phyloP scores from a whole-genome alignment of 345 rosid genomes.

The Citrus glauca region DNA sequence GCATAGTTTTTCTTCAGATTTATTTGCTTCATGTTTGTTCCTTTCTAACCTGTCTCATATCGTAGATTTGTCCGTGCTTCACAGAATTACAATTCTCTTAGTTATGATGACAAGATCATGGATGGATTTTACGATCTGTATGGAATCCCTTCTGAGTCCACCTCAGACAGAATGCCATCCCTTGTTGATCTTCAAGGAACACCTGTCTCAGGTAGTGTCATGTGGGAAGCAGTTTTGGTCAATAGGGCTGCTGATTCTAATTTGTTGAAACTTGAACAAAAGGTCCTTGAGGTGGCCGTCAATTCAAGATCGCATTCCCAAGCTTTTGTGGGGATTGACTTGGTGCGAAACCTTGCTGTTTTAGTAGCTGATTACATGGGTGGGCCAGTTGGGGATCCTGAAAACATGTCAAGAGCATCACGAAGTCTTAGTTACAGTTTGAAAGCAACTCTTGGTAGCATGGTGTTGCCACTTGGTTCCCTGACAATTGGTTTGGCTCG shows the following conservation, averaged over 20 bases:
- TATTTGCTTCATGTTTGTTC: slow-evolving; percentile 25
- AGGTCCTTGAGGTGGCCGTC: slow-evolving; percentile 64
- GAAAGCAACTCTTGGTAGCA: slow-evolving; percentile 71
- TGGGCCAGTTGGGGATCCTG: slow-evolving; percentile 80
- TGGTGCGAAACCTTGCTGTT: slow-evolving; percentile 66
- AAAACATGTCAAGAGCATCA: slow-evolving; percentile 69
- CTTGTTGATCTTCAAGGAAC: slow-evolving; percentile 86
- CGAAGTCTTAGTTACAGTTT: slow-evolving; percentile 67
- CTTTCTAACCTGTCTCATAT: slow-evolving; percentile 56
- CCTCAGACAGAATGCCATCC: slow-evolving; percentile 73
- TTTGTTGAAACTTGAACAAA: slow-evolving; percentile 69
- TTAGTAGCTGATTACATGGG: slow-evolving; percentile 92
- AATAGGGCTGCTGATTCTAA: slow-evolving; percentile 72
- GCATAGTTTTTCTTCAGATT: slow-evolving; percentile 12
- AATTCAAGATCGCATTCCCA: slow-evolving; percentile 53
- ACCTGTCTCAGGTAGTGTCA: slow-evolving; percentile 47
- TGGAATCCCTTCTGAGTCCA: slow-evolving; percentile 55
- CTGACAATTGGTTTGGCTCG: slow-evolving; percentile 91
- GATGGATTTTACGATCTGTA: slow-evolving; percentile 92
- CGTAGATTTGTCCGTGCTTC: slow-evolving; percentile 56
- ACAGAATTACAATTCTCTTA: slow-evolving; percentile 92
- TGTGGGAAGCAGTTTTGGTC: slow-evolving; percentile 90
- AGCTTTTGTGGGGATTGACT: slow-evolving; percentile 34
- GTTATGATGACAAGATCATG: slow-evolving; percentile 92
- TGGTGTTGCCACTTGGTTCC: slow-evolving; percentile 92